These are phyloP conservation scores for Stellera chamaejasme DNA, from an alignment of 345 rosid genomes.

Conservation along the genomic window DNA sequence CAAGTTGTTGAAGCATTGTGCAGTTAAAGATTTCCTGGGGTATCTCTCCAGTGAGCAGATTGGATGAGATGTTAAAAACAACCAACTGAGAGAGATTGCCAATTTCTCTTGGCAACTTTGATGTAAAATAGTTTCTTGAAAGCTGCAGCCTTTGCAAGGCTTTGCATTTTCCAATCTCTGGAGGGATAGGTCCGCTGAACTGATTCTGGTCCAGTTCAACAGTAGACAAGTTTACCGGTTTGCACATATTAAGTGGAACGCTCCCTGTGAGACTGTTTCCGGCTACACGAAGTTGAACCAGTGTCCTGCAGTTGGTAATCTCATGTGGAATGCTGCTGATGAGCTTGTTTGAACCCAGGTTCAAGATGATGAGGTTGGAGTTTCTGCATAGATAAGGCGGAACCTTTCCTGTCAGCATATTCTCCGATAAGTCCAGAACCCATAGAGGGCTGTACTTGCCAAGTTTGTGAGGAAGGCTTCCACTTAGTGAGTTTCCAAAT, in stretches of 20 bases:
- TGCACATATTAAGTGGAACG: constrained; percentile 64
- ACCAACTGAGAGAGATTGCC: constrained; percentile 63
- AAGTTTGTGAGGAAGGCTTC: constrained; percentile 63
- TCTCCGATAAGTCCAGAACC: constrained; percentile 73
- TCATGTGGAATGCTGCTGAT: constrained; percentile 59
- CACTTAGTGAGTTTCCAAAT: constrained; percentile 56
- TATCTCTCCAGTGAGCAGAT: constrained; percentile 52
- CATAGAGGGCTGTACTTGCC: constrained; percentile 62
- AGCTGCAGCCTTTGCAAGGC: constrained; percentile 65
- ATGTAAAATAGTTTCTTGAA: constrained; percentile 48
- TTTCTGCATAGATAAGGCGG: constrained; percentile 59
- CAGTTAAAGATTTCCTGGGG: constrained; percentile 64
- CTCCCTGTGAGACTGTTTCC: constrained; percentile 53
- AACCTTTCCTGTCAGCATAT: constrained; percentile 53
- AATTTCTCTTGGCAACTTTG: constrained; percentile 64
- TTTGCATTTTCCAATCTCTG: constrained; percentile 53
- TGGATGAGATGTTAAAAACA: constrained; percentile 67
- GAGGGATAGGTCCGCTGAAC: constrained; percentile 63
- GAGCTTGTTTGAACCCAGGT: constrained; percentile 62
- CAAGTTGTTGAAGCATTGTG: constrained; percentile 80
- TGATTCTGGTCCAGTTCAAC: constrained; percentile 63
- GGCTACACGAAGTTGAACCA: constrained; percentile 56
- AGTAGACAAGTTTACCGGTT: constrained; percentile 48
- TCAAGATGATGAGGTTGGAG: constrained; percentile 45
- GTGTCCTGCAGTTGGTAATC: constrained; percentile 46